Evolutionary conservation across 805 yeast species (phyloP).

Genomic region (Saccharomycopsis fermentans): DNA sequence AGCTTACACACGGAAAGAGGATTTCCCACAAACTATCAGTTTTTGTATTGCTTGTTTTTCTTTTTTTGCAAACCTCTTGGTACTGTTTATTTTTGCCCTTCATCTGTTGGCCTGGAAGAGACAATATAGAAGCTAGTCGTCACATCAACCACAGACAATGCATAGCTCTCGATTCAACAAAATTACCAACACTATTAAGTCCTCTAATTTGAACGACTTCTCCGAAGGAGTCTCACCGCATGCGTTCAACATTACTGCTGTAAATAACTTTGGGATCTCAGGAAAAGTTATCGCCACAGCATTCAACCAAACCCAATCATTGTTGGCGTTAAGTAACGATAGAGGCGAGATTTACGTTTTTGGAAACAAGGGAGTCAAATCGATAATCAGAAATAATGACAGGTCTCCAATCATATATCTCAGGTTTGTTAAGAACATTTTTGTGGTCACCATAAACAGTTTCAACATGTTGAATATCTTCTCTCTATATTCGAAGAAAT

Average conservation of each 20-base stretch:
- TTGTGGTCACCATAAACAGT: constrained; percentile 61
- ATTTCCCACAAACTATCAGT: too few relatives aligned
- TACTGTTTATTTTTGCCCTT: too few relatives aligned
- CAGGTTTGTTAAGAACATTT: constrained; percentile 69
- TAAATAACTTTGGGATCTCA: constrained; percentile 41
- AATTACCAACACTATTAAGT: constrained; percentile 16
- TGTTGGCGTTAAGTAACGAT: constrained; percentile 72
- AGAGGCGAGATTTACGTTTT: constrained; percentile 62
- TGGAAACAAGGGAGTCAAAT: constrained; percentile 77
- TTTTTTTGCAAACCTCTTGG: too few relatives aligned
- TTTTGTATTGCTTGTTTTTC: too few relatives aligned
- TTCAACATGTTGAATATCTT: constrained; percentile 54
- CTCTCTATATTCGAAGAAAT: constrained; percentile 53
- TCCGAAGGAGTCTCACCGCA: constrained; percentile 24
- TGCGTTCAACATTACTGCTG: constrained; percentile 24
- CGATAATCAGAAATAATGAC: constrained; percentile 44
- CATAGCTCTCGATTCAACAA: constrained; percentile 21
- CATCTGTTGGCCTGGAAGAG: too few relatives aligned
- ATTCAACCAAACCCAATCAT: constrained; percentile 80
- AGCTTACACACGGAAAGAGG: too few relatives aligned
- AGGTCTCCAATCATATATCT: constrained; percentile 43
- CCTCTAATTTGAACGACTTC: constrained; percentile 22
- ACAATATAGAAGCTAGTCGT: not conserved
- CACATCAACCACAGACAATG: not conserved
- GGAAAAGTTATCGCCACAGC: constrained; percentile 63